phyloP scores from a whole-genome alignment of 257 asterid genomes.

The Verbena officinalis region DNA sequence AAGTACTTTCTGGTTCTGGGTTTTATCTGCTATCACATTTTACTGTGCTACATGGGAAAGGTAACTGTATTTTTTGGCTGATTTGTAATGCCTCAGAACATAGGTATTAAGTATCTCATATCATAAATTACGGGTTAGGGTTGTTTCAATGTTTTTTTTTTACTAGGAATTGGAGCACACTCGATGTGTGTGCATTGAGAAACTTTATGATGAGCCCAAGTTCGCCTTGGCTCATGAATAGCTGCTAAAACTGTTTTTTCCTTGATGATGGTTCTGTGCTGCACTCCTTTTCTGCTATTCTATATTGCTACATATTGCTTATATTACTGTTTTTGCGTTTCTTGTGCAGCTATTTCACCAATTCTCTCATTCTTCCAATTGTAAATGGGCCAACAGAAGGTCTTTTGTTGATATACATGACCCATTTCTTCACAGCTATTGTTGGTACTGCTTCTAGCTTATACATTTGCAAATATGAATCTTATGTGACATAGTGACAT shows the following conservation, averaged over 20 bases:
- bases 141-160: too few relatives aligned
- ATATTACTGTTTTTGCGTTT: conserved; percentile 10
- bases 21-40: conserved; percentile 91
- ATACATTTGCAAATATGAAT: neutral
- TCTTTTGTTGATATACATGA: conserved; percentile 82
- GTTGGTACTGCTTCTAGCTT: conserved; percentile 64
- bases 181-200: too few relatives aligned
- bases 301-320: conserved; percentile 7
- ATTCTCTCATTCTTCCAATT: conserved; percentile 94
- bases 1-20: conserved; percentile 94
- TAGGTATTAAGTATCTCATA: neutral
- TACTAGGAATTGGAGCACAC: too few relatives aligned
- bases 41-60: conserved; percentile 95
- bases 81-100: conserved; percentile 2
- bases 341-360: conserved; percentile 86
- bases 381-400: conserved; percentile 99
- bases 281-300: neutral
- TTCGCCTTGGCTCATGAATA: neutral
- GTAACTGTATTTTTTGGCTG: conserved; percentile 50
- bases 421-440: conserved; percentile 84
- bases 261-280: neutral
- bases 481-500: neutral
- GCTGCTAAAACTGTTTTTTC: neutral
- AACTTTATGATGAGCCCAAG: neutral
- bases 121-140: neutral